Percentiles rank a stretch among this genome's conserved stretches.
Conservation (phyloP, 208 protist species). For the Trypanosoma rangeli region DNA sequence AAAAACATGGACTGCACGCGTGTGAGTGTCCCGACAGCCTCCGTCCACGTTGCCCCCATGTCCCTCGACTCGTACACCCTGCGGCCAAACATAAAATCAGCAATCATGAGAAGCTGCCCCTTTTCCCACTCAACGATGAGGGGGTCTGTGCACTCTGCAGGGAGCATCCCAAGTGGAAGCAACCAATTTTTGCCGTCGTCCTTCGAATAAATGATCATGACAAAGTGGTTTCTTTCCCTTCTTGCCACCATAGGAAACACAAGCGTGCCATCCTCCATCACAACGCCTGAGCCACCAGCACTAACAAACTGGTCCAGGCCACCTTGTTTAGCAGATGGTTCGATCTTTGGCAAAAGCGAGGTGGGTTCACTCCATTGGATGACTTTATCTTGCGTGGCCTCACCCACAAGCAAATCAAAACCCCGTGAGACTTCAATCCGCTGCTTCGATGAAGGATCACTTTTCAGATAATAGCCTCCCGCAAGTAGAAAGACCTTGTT, state of each 20-base stretch:
- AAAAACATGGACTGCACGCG: neutral
- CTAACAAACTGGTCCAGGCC: neutral
- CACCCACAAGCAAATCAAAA: neutral
- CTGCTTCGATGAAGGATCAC: neutral
- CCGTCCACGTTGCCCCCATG: slow-evolving; percentile 16
- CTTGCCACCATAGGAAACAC: neutral
- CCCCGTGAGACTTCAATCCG: neutral
- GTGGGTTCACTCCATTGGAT: neutral
- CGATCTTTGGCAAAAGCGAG: neutral
- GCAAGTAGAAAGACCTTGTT: neutral
- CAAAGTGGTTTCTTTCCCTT: neutral
- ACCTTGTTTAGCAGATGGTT: neutral
- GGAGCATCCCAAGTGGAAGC: neutral
- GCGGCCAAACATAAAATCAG: neutral
- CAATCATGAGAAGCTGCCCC: slow-evolving; percentile 2
- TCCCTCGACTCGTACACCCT: slow-evolving; percentile 14
- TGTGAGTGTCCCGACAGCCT: neutral
- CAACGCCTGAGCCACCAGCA: slow-evolving; percentile 2
- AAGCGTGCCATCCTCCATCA: neutral
- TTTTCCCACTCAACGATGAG: slow-evolving; percentile 3
- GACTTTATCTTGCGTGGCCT: neutral
- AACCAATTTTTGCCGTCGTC: slow-evolving; percentile 1
- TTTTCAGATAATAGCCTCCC: neutral
- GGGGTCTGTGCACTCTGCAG: neutral
- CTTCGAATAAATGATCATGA: slow-evolving; percentile 3